Evolutionary conservation across 2,329 filamentous ascomycete genomes (phyloP).

Genomic region (Diplodia seriata): DNA sequence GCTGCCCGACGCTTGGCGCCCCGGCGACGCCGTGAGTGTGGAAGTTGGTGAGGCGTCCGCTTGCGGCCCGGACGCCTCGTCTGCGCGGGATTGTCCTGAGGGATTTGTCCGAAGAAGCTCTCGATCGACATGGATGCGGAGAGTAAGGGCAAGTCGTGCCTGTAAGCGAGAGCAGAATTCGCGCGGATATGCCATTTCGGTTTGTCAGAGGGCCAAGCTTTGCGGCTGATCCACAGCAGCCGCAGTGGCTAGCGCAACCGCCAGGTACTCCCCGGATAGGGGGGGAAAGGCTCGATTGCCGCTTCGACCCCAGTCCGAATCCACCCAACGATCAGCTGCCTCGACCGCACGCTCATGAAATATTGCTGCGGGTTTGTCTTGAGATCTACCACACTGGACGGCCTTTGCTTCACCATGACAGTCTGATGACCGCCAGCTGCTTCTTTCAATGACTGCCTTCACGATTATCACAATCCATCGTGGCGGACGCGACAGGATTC

Average conservation of each 20-base stretch:
- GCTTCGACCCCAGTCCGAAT: not conserved
- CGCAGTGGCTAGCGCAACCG: slow-evolving; percentile 18
- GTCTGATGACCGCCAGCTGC: not conserved
- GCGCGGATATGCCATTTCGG: not conserved
- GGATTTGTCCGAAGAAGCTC: not conserved
- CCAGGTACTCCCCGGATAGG: not conserved
- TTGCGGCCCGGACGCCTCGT: not conserved
- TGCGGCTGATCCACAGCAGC: slow-evolving; percentile 26
- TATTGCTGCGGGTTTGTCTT: not conserved
- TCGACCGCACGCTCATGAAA: not conserved
- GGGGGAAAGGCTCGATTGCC: not conserved
- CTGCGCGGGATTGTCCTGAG: not conserved
- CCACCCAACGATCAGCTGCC: not conserved
- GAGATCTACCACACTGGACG: not conserved
- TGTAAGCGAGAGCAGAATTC: not conserved
- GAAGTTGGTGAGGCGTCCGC: slow-evolving; percentile 1
- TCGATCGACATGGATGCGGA: not conserved
- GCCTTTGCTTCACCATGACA: not conserved
- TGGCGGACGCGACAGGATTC: not conserved
- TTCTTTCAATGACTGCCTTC: not conserved
- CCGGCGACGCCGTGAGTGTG: slow-evolving; percentile 13
- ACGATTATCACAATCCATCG: not conserved
- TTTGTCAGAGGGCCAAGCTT: slow-evolving; percentile 14
- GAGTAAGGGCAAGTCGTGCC: not conserved
- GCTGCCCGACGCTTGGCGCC: not conserved